Evolutionary conservation across 192 early-diverging fungal genomes (phyloP).

Genomic region (Rhizoclosmatium globosum): DNA sequence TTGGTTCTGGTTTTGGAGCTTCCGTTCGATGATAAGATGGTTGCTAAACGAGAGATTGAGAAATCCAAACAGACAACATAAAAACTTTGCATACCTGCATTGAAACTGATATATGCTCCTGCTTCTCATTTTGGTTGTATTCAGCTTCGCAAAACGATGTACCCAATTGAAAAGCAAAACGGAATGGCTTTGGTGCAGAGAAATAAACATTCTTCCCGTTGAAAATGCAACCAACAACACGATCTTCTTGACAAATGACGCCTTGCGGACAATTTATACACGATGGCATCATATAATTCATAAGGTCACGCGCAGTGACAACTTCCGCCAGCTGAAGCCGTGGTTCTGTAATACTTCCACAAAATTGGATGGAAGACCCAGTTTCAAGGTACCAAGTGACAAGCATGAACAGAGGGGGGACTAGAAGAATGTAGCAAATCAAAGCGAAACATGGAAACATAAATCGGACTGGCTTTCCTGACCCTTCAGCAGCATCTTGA

Average conservation of each 20-base stretch:
- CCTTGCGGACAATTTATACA: conserved; percentile 18
- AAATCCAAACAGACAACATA: background rate
- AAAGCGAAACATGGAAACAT: background rate
- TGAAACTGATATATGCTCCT: background rate
- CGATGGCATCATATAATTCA: conserved; percentile 22
- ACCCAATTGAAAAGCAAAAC: background rate
- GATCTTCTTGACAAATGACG: conserved; percentile 3
- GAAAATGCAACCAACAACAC: background rate
- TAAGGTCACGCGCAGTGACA: conserved; percentile 7
- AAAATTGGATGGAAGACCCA: conserved; percentile 23
- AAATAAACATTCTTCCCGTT: background rate
- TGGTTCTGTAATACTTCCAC: background rate
- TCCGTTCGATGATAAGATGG: too few relatives aligned
- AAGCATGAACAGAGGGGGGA: conserved; percentile 6
- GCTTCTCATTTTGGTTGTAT: background rate
- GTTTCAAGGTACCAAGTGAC: conserved; percentile 16
- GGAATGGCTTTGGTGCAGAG: background rate
- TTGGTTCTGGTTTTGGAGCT: too few relatives aligned
- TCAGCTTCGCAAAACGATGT: background rate
- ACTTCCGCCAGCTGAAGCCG: background rate
- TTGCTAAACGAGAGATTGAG: background rate
- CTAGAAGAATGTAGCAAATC: background rate
- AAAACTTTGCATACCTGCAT: background rate
- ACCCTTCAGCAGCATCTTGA: background rate
- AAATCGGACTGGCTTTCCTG: background rate